phyloP scores from a whole-genome alignment of 2,329 filamentous ascomycete species.

The Fonsecaea pedrosoi region DNA sequence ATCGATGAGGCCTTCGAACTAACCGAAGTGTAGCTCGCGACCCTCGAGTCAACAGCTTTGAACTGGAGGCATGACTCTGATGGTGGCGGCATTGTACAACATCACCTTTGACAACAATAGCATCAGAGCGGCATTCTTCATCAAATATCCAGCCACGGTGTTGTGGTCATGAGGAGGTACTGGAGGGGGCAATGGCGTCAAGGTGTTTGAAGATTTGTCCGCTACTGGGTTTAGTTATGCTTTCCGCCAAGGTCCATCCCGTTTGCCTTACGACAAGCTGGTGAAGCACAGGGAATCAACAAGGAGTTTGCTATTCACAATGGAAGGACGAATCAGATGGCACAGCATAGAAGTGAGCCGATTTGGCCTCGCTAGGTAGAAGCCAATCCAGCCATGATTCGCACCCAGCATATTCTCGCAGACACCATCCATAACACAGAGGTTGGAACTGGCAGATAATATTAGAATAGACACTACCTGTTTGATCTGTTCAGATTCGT shows the following conservation, averaged over 20 bases:
- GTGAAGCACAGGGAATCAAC: neutral
- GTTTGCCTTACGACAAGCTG: neutral
- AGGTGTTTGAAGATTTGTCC: neutral
- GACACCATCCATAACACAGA: neutral
- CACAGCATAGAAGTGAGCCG: neutral
- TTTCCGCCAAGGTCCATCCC: neutral
- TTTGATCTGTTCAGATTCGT: slow-evolving; percentile 18
- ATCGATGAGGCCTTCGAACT: neutral
- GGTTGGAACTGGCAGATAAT: slow-evolving; percentile 14
- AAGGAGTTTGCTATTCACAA: neutral
- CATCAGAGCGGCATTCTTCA: neutral
- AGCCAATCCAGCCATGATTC: neutral
- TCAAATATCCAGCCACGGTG: neutral
- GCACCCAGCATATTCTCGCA: neutral
- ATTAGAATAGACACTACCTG: slow-evolving; percentile 34
- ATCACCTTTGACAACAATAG: neutral
- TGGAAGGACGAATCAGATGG: neutral
- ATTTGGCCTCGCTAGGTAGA: neutral
- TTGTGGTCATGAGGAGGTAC: neutral
- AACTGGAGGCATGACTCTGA: slow-evolving; percentile 26
- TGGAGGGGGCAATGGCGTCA: neutral
- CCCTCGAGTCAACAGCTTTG: slow-evolving; percentile 24
- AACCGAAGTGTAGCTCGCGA: slow-evolving; percentile 13
- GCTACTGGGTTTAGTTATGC: slow-evolving; percentile 1
- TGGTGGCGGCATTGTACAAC: neutral